Base-by-base conservation (phyloP, 177 flowering plant species). In the Vitis hybrid region DNA sequence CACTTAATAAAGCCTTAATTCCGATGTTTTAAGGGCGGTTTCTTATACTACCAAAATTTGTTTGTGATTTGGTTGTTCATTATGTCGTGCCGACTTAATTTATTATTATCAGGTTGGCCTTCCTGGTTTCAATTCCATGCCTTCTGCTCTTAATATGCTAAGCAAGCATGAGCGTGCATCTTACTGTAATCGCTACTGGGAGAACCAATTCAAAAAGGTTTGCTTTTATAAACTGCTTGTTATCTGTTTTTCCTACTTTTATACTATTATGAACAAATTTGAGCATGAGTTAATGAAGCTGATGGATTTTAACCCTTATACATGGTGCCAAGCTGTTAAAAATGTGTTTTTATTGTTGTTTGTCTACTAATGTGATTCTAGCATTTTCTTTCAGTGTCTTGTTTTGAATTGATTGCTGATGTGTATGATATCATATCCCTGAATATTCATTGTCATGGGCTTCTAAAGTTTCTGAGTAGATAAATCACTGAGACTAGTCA, bases 41-140 rank as follows among this genome's bases (percentile, higher is more conserved):
- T 14, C 59, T 50, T 29, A 65, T 65, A 55, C 33, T 39, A 39
- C 45, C 45, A 39, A 39, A 39, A 33, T 3, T 16, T 29, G 20
- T 29, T 64, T 64, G 18, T 64, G 1, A 67, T 51, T 16, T 31
- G 19, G 7, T 45, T 67, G 45, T 66, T 45, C 22, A 60, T 61
- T 59, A 39, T 6, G 45, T 9, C 14, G 50, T 72, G 20, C 22
- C 16, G 51, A 60, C 3, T 58, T 69, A 50, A 50, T 56, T 59
- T 39, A 56, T 39, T 76, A 20, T 70, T 58, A 59, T 72, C 88
- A 96, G 99, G 88, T 96, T 83, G 99, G 99, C 18, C 92, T 96
- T 80, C 99, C 99, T 74, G 99, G 98, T 52, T 96, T 85, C 85
- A 94, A 93, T 83, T 90, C 99, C 29, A 92, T 96, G 99, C 97